Percentiles rank a stretch among this genome's conserved stretches.
phyloP scores from a whole-genome alignment of 176 grass and related monocot species.

The Phyllostachys edulis region DNA sequence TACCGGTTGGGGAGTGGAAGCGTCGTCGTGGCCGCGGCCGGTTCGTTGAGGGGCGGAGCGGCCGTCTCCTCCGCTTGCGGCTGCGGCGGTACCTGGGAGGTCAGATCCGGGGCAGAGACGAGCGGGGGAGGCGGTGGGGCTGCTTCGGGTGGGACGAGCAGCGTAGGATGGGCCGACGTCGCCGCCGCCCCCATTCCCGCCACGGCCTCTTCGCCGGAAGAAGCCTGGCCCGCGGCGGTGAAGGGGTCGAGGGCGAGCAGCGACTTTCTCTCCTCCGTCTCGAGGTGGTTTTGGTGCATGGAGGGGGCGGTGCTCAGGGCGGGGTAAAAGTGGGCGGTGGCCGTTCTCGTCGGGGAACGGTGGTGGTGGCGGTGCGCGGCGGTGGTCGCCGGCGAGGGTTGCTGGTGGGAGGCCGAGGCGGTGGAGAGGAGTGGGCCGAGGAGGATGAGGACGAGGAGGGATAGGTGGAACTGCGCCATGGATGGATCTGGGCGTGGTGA shows the following conservation, averaged over 20 bases:
- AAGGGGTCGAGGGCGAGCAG: slow-evolving; percentile 33
- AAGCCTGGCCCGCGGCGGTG: background rate
- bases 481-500: background rate
- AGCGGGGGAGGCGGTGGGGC: slow-evolving; percentile 3
- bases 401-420: background rate
- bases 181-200: background rate
- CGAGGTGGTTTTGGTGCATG: slow-evolving; percentile 31
- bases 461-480: slow-evolving; percentile 27
- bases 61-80: background rate
- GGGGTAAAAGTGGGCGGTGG: slow-evolving; percentile 15
- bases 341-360: background rate
- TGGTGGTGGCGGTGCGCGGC: slow-evolving; percentile 11
- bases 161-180: background rate
- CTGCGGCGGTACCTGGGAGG: background rate
- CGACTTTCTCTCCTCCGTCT: slow-evolving; percentile 21
- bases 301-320: background rate
- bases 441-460: slow-evolving; percentile 19
- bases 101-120: background rate
- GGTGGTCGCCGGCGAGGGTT: background rate
- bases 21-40: background rate
- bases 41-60: background rate
- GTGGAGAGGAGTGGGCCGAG: background rate
- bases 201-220: slow-evolving; percentile 13
- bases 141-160: background rate
- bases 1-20: background rate